Evolutionary conservation across 176 grass and related monocot genomes (phyloP).

Genomic region (Leersia perrieri): DNA sequence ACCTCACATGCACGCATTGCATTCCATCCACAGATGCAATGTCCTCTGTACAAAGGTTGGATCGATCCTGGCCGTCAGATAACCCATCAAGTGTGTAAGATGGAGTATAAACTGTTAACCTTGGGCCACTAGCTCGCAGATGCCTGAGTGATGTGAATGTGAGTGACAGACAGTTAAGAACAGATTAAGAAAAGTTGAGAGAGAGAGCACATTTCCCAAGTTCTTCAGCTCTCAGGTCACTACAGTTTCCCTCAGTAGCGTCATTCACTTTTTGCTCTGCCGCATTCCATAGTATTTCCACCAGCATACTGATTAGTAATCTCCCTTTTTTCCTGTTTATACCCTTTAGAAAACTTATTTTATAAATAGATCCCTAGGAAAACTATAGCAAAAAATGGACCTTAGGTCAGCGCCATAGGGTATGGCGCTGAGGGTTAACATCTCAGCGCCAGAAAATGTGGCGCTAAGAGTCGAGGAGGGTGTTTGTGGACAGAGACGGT

Average conservation of each 20-base stretch:
- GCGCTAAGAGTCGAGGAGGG: too few species aligned
- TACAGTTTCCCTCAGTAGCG: too few species aligned
- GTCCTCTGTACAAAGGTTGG: neutral
- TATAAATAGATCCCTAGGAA: too few species aligned
- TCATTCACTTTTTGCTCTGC: constrained; percentile 6
- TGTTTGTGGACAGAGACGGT: too few species aligned
- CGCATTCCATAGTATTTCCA: constrained; percentile 27
- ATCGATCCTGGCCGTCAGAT: constrained; percentile 13
- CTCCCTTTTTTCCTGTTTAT: too few species aligned
- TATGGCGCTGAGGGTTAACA: too few species aligned
- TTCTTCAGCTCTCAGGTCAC: constrained; percentile 20
- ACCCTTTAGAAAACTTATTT: too few species aligned
- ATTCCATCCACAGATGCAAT: neutral
- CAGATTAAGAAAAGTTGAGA: neutral
- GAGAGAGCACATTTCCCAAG: constrained; percentile 32
- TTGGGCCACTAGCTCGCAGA: constrained; percentile 20
- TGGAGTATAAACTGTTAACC: neutral
- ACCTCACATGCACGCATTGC: constrained; percentile 15
- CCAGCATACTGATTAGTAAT: neutral
- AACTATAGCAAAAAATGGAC: too few species aligned
- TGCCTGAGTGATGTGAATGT: constrained; percentile 38
- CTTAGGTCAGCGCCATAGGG: too few species aligned
- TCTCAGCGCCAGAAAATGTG: too few species aligned
- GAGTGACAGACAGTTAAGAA: neutral
- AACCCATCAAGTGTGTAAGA: neutral